phyloP scores from a whole-genome alignment of 805 yeast species.

The Metschnikowia santaceciliae region DNA sequence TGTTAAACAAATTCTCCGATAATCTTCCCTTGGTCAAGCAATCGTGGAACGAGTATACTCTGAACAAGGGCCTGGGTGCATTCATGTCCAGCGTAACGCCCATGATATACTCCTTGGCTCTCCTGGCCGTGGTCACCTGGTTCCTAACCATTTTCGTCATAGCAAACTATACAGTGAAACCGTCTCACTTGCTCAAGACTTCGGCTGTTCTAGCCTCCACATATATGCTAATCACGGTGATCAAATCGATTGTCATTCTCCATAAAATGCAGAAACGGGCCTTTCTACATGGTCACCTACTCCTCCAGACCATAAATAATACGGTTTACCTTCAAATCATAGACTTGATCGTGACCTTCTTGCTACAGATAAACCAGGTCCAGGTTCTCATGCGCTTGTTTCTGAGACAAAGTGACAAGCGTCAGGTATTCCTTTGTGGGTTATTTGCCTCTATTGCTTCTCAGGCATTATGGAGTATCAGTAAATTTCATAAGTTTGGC shows the following conservation, averaged over 20 bases:
- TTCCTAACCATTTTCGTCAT: slow-evolving; percentile 60
- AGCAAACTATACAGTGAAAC: slow-evolving; percentile 61
- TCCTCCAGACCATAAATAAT: slow-evolving; percentile 42
- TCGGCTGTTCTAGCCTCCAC: slow-evolving; percentile 53
- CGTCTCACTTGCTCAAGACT: slow-evolving; percentile 47
- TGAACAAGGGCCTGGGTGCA: slow-evolving; percentile 30
- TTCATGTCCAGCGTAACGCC: slow-evolving; percentile 59
- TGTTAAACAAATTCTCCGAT: slow-evolving; percentile 22
- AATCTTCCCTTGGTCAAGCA: slow-evolving; percentile 41
- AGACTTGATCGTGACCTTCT: slow-evolving; percentile 53
- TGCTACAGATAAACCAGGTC: slow-evolving; percentile 65
- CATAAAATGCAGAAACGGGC: slow-evolving; percentile 46
- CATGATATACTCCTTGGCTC: slow-evolving; percentile 56
- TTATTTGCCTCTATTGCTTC: slow-evolving; percentile 47
- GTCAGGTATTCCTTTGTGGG: slow-evolving; percentile 59
- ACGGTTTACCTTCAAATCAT: slow-evolving; percentile 48
- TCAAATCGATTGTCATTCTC: slow-evolving; percentile 44
- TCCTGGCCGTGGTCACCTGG: slow-evolving; percentile 62
- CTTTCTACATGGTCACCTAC: slow-evolving; percentile 38
- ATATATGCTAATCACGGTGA: slow-evolving; percentile 50
- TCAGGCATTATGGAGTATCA: slow-evolving; percentile 67
- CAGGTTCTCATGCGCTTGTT: slow-evolving; percentile 67
- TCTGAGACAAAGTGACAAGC: slow-evolving; percentile 62
- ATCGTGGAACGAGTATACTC: slow-evolving; percentile 49
- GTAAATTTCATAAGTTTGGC: slow-evolving; percentile 44